A percentile compares a stretch with the other conserved stretches of the same genome.
Evolutionary conservation across 106 monocot species (phyloP).

Genomic region (Triglochin maritima): DNA sequence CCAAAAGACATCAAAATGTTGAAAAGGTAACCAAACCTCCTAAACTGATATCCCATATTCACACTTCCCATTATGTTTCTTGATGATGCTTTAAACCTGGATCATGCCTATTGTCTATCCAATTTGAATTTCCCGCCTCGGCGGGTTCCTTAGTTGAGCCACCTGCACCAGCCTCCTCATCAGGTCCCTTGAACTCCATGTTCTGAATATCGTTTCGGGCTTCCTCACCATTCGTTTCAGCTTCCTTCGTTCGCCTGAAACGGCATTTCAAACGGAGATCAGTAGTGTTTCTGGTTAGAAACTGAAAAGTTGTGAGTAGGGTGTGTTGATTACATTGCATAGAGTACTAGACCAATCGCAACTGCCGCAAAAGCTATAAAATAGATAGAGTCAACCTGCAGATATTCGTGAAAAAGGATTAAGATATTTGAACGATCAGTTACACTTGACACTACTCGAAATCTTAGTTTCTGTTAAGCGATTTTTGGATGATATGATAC

Average conservation of each 20-base stretch:
- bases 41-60: too few species aligned
- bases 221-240: conserved; percentile 16
- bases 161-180: conserved; percentile 31
- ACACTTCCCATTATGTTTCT: neutral
- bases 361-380: conserved; percentile 75
- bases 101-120: too few species aligned
- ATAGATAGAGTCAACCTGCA: conserved; percentile 93
- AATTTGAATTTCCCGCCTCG: too few species aligned
- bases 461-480: too few species aligned
- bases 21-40: too few species aligned
- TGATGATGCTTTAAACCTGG: too few species aligned
- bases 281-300: neutral
- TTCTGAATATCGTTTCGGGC: conserved; percentile 4
- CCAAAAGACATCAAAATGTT: too few species aligned
- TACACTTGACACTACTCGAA: too few species aligned
- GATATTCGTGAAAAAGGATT: neutral
- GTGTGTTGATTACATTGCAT: conserved; percentile 40
- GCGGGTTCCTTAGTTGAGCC: neutral
- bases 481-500: conserved; percentile 6
- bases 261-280: neutral
- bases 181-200: conserved; percentile 17
- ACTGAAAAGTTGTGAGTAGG: neutral
- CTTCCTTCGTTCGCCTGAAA: conserved; percentile 30
- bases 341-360: conserved; percentile 50
- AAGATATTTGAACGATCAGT: too few species aligned